These are phyloP conservation scores for Prunella vulgaris DNA, from an alignment of 257 asterid species.

Conservation along the genomic window DNA sequence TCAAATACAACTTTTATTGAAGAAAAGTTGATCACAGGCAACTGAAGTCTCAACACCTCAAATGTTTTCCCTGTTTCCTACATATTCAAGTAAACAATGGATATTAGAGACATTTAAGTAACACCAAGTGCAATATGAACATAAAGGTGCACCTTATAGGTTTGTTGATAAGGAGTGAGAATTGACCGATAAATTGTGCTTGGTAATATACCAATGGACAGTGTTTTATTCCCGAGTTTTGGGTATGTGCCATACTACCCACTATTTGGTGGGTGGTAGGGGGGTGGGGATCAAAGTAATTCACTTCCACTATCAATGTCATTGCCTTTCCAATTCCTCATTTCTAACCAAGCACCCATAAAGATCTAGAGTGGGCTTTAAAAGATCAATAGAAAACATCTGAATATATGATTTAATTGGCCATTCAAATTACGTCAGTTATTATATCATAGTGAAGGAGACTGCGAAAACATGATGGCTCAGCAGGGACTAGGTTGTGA, in stretches of 20 bases:
- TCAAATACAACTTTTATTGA: conserved; percentile 67
- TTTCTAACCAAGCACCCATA: neutral
- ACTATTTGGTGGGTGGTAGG: neutral
- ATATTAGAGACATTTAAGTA: conserved; percentile 18
- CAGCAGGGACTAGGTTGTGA: neutral
- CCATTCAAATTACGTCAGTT: neutral
- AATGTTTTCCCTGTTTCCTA: conserved; percentile 84
- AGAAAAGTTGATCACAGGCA: conserved; percentile 71
- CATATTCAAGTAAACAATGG: conserved; percentile 30
- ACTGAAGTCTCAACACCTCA: conserved; percentile 80
- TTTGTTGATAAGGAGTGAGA: neutral
- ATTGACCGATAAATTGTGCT: neutral
- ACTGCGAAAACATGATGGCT: neutral
- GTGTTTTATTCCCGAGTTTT: neutral
- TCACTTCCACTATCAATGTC: neutral
- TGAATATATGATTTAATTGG: neutral
- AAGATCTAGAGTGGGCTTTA: conserved; percentile 17
- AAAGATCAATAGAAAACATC: conserved; percentile 1
- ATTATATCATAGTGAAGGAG: neutral
- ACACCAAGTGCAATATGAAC: conserved; percentile 4
- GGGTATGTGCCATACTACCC: neutral
- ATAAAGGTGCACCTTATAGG: neutral
- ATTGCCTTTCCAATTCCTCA: neutral
- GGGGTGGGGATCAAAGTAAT: neutral
- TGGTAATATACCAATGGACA: neutral